These are phyloP conservation scores for Clarireedia paspali DNA, from an alignment of 2,329 filamentous ascomycete genomes.

Conservation along the genomic window DNA sequence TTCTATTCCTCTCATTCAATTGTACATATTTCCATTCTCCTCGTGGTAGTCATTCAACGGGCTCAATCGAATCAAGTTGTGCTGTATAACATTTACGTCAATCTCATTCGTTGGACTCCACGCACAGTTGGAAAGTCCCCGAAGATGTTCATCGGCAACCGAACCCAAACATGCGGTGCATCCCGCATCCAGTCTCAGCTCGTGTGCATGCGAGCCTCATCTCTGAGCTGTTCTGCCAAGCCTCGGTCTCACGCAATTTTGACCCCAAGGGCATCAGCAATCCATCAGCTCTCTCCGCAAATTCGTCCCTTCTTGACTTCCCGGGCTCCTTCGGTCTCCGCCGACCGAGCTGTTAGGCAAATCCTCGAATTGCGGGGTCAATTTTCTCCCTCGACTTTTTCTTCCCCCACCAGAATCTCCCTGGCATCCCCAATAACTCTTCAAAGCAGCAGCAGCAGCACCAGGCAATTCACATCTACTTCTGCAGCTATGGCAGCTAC, in stretches of 20 bases:
- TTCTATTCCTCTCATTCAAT: background rate
- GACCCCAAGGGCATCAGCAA: slow-evolving; percentile 1
- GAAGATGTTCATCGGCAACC: slow-evolving; percentile 8
- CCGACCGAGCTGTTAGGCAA: slow-evolving; percentile 7
- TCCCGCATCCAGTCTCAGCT: too few relatives aligned
- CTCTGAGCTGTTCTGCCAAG: slow-evolving; percentile 1
- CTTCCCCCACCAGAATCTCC: slow-evolving; percentile 16
- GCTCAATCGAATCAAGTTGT: background rate
- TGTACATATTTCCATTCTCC: background rate
- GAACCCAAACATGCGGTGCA: background rate
- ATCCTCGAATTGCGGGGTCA: slow-evolving; percentile 22
- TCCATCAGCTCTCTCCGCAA: slow-evolving; percentile 5
- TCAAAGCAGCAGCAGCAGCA: slow-evolving; percentile 6
- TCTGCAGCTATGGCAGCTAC: slow-evolving; percentile 67
- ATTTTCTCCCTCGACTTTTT: slow-evolving; percentile 10
- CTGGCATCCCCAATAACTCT: background rate
- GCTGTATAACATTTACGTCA: background rate
- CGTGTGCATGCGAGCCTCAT: background rate
- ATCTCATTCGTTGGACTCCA: background rate
- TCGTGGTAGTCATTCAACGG: slow-evolving; percentile 4
- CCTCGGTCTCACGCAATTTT: background rate
- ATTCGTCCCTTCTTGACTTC: slow-evolving; percentile 3
- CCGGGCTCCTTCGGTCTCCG: slow-evolving; percentile 11
- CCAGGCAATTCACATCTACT: slow-evolving; percentile 41
- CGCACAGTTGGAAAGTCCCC: background rate